Conservation (phyloP, 2,329 filamentous ascomycete genomes). For the Keithomyces neogunnii region DNA sequence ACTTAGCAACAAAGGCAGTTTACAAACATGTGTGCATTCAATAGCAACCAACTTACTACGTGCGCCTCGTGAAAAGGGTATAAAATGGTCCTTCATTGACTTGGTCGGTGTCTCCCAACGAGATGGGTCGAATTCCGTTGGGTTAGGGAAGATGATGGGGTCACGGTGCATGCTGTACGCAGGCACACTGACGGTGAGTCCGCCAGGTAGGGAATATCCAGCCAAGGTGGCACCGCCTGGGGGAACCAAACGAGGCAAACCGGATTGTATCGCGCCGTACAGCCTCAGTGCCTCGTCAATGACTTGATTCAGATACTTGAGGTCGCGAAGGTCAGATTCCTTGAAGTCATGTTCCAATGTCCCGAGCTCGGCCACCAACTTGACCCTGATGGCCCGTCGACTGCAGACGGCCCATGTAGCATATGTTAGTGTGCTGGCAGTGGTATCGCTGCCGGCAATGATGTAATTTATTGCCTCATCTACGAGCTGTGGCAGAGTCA, state of each 20-base stretch:
- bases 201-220: conserved; percentile 8
- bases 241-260: no score
- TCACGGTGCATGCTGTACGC: conserved; percentile 37
- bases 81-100: conserved; percentile 36
- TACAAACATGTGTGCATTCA: no score
- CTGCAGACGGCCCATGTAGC: conserved; percentile 23
- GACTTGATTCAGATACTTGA: no score
- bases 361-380: no score
- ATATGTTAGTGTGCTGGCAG: conserved; percentile 38
- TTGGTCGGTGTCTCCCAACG: conserved; percentile 27
- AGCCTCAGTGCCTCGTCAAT: no score
- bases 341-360: no score
- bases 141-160: conserved; percentile 22
- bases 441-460: conserved; percentile 41
- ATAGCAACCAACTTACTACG: not conserved
- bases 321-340: no score
- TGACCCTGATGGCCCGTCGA: no score
- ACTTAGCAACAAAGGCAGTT: conserved; percentile 9
- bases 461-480: conserved; percentile 30
- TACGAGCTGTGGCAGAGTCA: conserved; percentile 1
- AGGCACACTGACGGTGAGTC: conserved; percentile 30
- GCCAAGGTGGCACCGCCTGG: no score
- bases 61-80: conserved; percentile 43
- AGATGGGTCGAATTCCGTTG: conserved; percentile 18
- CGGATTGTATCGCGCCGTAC: no score